Base-by-base conservation (phyloP, 2,329 filamentous ascomycete species). In the Arthroderma sp. region DNA sequence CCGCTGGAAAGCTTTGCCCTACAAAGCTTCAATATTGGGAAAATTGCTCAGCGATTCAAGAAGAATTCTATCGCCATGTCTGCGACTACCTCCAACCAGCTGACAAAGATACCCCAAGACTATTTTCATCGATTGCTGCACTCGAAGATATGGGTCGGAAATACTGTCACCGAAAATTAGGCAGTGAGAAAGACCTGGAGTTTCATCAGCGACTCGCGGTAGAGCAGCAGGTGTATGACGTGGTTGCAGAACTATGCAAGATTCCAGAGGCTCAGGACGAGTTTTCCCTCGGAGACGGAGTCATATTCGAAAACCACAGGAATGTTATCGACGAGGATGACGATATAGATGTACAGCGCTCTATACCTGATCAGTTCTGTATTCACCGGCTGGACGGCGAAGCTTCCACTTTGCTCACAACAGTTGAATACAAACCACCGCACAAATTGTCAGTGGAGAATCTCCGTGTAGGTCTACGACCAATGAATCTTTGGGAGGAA, bases 351-450 rank as follows among this genome's bases (percentile, higher is more conserved):
- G 42, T 39, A 29, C 29, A 5, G 9, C 47, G 22, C 42, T 42
- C 51, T 1, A 46, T n/a, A 22, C 54, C 53, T 5, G 53, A 56
- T 39, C 53, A 54, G 30, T 56, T 49, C 38, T 57, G 51, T 37
- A 53, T 57, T n/a, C 44, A 51, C 43, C 50, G 47, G 33, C 29
- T 49, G 3, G 41, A 51, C 2, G 31, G 37, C 15, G 15, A 22
- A 8, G 37, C 29, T 2, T 34, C 22, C 3, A 28, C 7, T 5
- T 29, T 49, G 8, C 4, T 48, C 15, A 41, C 43, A 4, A 47
- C 46, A 1, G 46, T 53, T 31, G 53, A 55, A 41, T 54, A 54
- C 40, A 56, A 55, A 40, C 51, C 53, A 8, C 53, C 54, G 4
- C 53, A 56, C 36, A 55, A 56, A 36, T 31, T 47, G 6, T 8